Base-by-base conservation (phyloP, 345 rosid species). In the Cardamine resedifolia region DNA sequence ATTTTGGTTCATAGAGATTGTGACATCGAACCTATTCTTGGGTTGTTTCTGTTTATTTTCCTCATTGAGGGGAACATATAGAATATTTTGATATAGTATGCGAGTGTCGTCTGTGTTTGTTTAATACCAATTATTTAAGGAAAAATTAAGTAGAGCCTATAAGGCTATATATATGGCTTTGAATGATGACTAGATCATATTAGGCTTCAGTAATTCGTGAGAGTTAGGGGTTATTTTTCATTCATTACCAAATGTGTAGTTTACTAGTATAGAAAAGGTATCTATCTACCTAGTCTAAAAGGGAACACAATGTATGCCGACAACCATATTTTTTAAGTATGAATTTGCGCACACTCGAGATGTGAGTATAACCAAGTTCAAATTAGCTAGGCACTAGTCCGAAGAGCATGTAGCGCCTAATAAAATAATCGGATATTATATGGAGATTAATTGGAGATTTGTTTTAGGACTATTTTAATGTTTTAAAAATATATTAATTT, bases 11-110 rank as follows among this genome's bases (percentile, higher is more conserved):
- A 0, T 24, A 21, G 9, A 45, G 10, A 57, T 47, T n/a, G 65
- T 69, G 65, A 31, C 59, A 36, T 19, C 19, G 66, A 48, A 28
- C 43, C 67, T 45, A 65, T 26, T 23, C 14, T 72, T 64, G 72
- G 60, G 52, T 14, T 48, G 51, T 34, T 24, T 64, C 58, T 65
- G 66, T 45, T 36, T 65, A 27, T 58, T 73, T 74, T 26, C 67
- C 64, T 38, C 15, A 58, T 58, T 49, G 58, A 28, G 61, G 67
- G n/a, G 36, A 58, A 39, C 72, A 65, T 58, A 10, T 20, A 58
- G 55, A 74, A 51, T 74, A 8, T 66, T 73, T 27, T 43, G 49
- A 24, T 48, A 7, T 34, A 36, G n/a, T 23, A 2, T 64, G 57
- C 44, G 70, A 73, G 38, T 44, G 57, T 63, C n/a, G n/a, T 52